Percentiles rank a stretch among this genome's conserved stretches.
These are phyloP conservation scores for Dillenia turbinata DNA, from an alignment of 164 flowering plant genomes.

Conservation along the genomic window DNA sequence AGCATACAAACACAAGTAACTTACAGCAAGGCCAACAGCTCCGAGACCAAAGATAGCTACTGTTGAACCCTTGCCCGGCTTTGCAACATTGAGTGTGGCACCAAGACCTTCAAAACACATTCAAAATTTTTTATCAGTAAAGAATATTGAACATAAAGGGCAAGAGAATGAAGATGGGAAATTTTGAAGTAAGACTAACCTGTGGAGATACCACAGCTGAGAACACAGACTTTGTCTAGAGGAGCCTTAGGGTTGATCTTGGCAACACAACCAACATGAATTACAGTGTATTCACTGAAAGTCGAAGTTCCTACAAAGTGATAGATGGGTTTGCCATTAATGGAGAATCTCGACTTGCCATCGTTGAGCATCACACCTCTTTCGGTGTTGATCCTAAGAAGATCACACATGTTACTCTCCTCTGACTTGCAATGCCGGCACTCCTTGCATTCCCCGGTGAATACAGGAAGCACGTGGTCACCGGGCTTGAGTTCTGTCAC, in stretches of 20 bases:
- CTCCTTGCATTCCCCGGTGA: no score
- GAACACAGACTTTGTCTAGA: conserved; percentile 60
- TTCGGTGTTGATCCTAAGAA: conserved; percentile 60
- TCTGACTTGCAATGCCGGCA: no score
- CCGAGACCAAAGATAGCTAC: conserved; percentile 81
- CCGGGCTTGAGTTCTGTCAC: no score
- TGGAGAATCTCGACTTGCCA: conserved; percentile 49
- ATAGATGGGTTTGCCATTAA: conserved; percentile 56
- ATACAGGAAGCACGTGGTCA: no score
- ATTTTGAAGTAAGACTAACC: conserved; percentile 21
- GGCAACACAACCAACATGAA: conserved; percentile 54
- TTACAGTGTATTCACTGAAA: conserved; percentile 56
- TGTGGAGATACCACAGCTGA: conserved; percentile 67
- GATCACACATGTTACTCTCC: conserved; percentile 37
- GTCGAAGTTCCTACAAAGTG: conserved; percentile 71
- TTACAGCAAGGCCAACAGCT: conserved; percentile 81
- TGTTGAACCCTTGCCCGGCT: conserved; percentile 52
- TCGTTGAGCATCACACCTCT: conserved; percentile 62
- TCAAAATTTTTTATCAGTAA: not conserved
- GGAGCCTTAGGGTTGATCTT: conserved; percentile 60
- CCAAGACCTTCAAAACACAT: conserved; percentile 48
- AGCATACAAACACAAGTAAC: conserved; percentile 8
- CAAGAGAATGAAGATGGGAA: not conserved
- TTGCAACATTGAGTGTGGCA: conserved; percentile 80
- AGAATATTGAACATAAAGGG: not conserved